Evolutionary conservation across 2,329 filamentous ascomycete genomes (phyloP), one percentile per base, ranked within the genome.

Genomic region (Metarhizium robertsii): DNA sequence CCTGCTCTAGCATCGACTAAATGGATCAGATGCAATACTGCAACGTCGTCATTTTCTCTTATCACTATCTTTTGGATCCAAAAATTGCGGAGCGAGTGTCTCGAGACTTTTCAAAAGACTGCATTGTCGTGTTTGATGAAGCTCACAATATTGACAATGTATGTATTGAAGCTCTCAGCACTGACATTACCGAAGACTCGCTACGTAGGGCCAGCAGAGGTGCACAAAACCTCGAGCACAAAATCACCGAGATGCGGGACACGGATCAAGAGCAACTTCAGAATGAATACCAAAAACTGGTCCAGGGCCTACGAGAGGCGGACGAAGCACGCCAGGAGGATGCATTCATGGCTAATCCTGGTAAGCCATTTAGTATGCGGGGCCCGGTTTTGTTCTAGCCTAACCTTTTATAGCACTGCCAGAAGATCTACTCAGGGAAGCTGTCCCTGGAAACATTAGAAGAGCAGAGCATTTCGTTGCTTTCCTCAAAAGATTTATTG

Each of bases 121-220:
- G 92, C 69, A 99, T 99, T 53, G 90, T 99, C 20, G 94, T 99
- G 3, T 99, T 99, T 61, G 94, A 99, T 66, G 94, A 99, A 71
- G 94, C 94, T 14, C 94, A 99, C 75, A 99, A 99, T 67, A 99
- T 99, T 63, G 94, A 99, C 78, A 99, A 99, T 67, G 94, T 99
- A 57, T 99, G 95, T 69, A 99, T 99, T 62, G 94, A 99, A 67
- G 92, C 94, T 2, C 75, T 97, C 13, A 99, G 94, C 66, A 97
- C 96, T 46, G 94, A 99, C 65, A 83, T 99, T 56, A 97, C 92
- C 0, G 92, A 99, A 67, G 94, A 97, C 62, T 96, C 92, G 0
- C 71, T 99, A 53, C 84, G 92, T 25, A 95, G 90, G 72, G 94
- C 94, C 20, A 92, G 91, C 1, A 81, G 91, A 61, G 94, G 94